Evolutionary conservation across 1,284 basidiomycete species (phyloP).

Genomic region (Marasmius oreades): DNA sequence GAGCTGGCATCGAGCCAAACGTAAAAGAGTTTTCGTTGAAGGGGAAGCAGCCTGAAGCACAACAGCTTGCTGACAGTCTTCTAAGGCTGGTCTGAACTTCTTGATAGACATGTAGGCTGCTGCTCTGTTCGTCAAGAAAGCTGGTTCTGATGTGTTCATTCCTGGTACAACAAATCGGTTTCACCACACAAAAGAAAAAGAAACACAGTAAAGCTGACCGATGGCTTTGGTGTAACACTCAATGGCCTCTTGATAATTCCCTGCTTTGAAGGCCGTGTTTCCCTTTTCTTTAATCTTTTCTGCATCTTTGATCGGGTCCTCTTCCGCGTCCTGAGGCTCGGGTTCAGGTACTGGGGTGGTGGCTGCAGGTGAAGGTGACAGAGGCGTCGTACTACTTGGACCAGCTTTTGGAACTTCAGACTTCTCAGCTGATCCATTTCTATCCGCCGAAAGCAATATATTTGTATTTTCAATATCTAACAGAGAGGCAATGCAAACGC

Average conservation of each 20-base stretch:
- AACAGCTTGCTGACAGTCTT: slow-evolving; percentile 76
- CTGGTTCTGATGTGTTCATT: slow-evolving; percentile 64
- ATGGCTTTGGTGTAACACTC: slow-evolving; percentile 80
- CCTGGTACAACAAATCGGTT: slow-evolving; percentile 33
- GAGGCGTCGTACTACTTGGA: slow-evolving; percentile 1
- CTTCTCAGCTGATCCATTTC: neutral
- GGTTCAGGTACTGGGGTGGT: slow-evolving; percentile 21
- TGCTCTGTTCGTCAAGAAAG: slow-evolving; percentile 82
- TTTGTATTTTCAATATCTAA: no score
- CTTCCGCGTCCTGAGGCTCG: slow-evolving; percentile 18
- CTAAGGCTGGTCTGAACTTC: slow-evolving; percentile 68
- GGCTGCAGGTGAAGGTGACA: slow-evolving; percentile 11
- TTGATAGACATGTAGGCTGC: slow-evolving; percentile 84
- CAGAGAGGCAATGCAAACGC: no score
- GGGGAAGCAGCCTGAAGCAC: slow-evolving; percentile 56
- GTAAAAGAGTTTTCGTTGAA: slow-evolving; percentile 68
- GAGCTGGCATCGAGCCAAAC: slow-evolving; percentile 77
- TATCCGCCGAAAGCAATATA: neutral
- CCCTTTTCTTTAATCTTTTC: slow-evolving; percentile 71
- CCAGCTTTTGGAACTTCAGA: neutral
- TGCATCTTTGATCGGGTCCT: slow-evolving; percentile 36
- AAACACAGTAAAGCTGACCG: slow-evolving; percentile 36
- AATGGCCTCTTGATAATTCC: slow-evolving; percentile 67
- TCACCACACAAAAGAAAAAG: neutral
- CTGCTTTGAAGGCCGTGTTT: slow-evolving; percentile 71